These are phyloP conservation scores for Chlamydomonas asymmetrica DNA, from an alignment of 139 green algal species.

Conservation along the genomic window DNA sequence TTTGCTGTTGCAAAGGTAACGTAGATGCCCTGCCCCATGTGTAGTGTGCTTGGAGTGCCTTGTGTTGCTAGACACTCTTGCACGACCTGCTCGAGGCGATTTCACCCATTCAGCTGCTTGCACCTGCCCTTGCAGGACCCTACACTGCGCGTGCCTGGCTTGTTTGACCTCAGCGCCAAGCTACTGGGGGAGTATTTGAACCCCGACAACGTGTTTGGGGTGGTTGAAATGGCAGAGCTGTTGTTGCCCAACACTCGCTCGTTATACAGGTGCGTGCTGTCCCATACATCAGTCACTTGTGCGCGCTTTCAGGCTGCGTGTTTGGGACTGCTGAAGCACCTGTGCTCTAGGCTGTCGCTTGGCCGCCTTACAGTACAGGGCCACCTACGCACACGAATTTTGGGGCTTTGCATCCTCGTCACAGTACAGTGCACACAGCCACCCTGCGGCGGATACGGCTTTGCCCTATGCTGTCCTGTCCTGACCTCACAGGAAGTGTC, in stretches of 20 bases:
- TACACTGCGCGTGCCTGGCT: constrained; percentile 4
- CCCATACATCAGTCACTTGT: not conserved
- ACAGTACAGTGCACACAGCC: no score
- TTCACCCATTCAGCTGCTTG: not conserved
- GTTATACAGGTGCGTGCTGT: constrained; percentile 33
- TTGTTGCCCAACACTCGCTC: constrained; percentile 44
- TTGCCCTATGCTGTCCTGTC: no score
- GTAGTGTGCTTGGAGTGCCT: no score
- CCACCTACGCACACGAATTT: constrained; percentile 10
- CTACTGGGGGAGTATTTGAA: constrained; percentile 10
- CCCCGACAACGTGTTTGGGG: constrained; percentile 14
- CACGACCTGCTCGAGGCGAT: not conserved
- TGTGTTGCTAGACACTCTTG: no score
- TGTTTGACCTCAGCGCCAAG: constrained; percentile 7
- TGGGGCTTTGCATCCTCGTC: no score
- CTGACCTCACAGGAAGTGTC: constrained; percentile 14
- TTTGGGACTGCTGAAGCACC: no score
- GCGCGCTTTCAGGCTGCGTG: constrained; percentile 29
- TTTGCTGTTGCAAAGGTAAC: no score
- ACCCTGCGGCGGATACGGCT: no score
- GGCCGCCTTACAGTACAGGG: constrained; percentile 22
- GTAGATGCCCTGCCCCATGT: no score
- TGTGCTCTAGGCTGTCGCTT: no score
- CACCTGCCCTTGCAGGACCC: no score
- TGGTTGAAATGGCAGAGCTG: constrained; percentile 37